Evolutionary conservation across 768 basidiomycete species (phyloP).

Genomic region (Suillus tomentosus): DNA sequence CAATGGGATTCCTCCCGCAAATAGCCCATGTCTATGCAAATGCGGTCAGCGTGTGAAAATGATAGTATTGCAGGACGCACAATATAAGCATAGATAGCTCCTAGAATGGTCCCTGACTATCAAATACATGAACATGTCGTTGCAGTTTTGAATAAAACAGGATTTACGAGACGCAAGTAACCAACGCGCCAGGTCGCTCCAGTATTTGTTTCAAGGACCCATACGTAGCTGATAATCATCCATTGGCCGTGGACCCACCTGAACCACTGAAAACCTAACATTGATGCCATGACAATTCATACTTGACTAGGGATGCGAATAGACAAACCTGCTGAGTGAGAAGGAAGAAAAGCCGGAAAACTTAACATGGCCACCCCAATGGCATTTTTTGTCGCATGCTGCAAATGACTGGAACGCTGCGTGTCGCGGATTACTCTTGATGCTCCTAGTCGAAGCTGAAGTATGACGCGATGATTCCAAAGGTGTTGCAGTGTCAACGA

Average conservation of each 20-base stretch:
- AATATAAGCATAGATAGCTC: constrained; percentile 36
- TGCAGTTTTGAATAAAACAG: neutral
- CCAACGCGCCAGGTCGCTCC: constrained; percentile 53
- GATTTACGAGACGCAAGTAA: constrained; percentile 44
- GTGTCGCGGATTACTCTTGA: constrained; percentile 33
- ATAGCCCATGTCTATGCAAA: constrained; percentile 39
- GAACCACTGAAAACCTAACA: constrained; percentile 42
- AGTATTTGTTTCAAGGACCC: constrained; percentile 53
- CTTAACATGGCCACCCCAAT: constrained; percentile 43
- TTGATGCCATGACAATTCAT: neutral
- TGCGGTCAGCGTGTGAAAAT: neutral
- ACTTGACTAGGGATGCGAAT: neutral
- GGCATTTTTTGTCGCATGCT: constrained; percentile 49
- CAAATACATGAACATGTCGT: neutral
- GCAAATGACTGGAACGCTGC: constrained; percentile 43
- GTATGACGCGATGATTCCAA: constrained; percentile 30
- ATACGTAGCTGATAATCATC: constrained; percentile 52
- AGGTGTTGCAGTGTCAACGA: constrained; percentile 14
- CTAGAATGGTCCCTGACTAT: constrained; percentile 37
- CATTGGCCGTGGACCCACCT: constrained; percentile 43
- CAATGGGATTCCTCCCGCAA: constrained; percentile 44
- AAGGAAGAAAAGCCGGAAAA: constrained; percentile 46
- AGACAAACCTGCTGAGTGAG: constrained; percentile 33
- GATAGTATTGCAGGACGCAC: constrained; percentile 21
- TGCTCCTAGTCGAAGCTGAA: constrained; percentile 35